phyloP scores from a whole-genome alignment of 1,139 yeast species.

The Hemisphaericaspora xylanilytica region DNA sequence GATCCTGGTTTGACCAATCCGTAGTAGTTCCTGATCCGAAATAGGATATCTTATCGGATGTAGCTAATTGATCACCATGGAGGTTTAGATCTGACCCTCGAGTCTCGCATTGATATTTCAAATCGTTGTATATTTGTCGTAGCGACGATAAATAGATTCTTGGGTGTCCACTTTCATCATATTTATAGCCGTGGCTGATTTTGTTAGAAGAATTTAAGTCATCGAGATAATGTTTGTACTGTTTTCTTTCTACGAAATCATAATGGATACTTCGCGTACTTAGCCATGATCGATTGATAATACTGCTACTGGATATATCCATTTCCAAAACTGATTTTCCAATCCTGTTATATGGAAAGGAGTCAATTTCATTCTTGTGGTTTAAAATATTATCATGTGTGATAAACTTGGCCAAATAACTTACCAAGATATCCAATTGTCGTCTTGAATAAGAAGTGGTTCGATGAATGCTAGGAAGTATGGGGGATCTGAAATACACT shows the following conservation, averaged over 20 bases:
- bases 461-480: constrained; percentile 15
- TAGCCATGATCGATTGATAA: constrained; percentile 52
- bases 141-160: constrained; percentile 54
- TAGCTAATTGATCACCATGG: constrained; percentile 19
- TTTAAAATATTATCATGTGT: constrained; percentile 24
- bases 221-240: constrained; percentile 8
- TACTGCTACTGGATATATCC: constrained; percentile 59
- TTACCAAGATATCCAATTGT: constrained; percentile 9
- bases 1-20: constrained; percentile 34
- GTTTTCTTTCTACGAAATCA: constrained; percentile 37
- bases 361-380: constrained; percentile 17
- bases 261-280: constrained; percentile 49
- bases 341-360: constrained; percentile 39
- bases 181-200: constrained; percentile 14
- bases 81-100: constrained; percentile 16
- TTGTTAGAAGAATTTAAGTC: background rate
- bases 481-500: constrained; percentile 41
- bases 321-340: constrained; percentile 67
- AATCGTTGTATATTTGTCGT: constrained; percentile 60
- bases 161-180: constrained; percentile 13
- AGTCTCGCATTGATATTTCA: constrained; percentile 53
- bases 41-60: constrained; percentile 13
- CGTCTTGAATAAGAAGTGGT: constrained; percentile 3
- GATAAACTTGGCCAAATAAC: constrained; percentile 19
- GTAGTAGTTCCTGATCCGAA: constrained; percentile 20